phyloP scores from a whole-genome alignment of 345 rosid genomes.

The Aquilaria malaccensis region DNA sequence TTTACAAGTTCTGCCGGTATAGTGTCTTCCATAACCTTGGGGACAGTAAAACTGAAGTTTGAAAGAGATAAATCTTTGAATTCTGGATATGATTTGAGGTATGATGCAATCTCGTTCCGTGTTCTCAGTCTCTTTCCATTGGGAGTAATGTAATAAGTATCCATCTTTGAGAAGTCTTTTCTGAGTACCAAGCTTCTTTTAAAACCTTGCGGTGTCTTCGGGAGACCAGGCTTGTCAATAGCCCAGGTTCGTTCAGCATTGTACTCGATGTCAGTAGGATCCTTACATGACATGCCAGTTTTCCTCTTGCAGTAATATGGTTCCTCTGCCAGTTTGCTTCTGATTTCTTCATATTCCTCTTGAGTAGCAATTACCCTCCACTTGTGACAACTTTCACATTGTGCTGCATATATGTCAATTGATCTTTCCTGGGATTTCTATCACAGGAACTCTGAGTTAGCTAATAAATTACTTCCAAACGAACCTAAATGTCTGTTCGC shows the following conservation, averaged over 20 bases:
- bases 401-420: conserved; percentile 70
- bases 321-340: conserved; percentile 41
- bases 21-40: conserved; percentile 4
- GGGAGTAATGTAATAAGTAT: conserved; percentile 72
- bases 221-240: conserved; percentile 49
- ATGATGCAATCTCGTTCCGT: conserved; percentile 52
- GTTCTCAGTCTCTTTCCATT: conserved; percentile 74
- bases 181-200: conserved; percentile 65
- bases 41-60: background rate
- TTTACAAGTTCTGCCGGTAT: background rate
- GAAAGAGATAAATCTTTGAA: background rate
- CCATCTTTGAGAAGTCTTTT: conserved; percentile 78
- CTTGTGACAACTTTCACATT: conserved; percentile 61
- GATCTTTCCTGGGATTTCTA: conserved; percentile 23
- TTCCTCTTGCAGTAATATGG: conserved; percentile 50
- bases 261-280: conserved; percentile 60
- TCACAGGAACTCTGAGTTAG: conserved; percentile 6
- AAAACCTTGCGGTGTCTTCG: conserved; percentile 51
- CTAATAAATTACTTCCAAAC: too few species aligned
- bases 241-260: conserved; percentile 72
- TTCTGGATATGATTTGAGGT: conserved; percentile 9
- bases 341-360: conserved; percentile 72
- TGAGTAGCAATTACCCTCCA: conserved; percentile 62
- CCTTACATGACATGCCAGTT: conserved; percentile 50
- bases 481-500: too few species aligned